Conservation (phyloP, 2,329 filamentous ascomycete genomes). For the Dryadomyces quercus-mongolicae region DNA sequence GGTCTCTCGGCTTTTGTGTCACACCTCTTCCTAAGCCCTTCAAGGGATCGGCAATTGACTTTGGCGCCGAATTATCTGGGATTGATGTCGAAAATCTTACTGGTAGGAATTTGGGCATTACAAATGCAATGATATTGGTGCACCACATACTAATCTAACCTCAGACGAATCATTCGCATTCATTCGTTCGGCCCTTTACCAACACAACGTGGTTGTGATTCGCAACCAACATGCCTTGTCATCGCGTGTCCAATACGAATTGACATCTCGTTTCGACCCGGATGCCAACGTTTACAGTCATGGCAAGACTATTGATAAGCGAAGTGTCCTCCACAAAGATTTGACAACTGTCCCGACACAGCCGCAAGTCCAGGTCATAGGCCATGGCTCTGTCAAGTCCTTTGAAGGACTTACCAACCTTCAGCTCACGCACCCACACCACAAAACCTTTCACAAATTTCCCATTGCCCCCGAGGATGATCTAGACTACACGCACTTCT, state of each 20-base stretch:
- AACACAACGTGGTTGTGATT: conserved; percentile 56
- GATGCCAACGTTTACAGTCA: conserved; percentile 54
- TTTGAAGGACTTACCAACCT: conserved; percentile 62
- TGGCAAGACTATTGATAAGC: conserved; percentile 58
- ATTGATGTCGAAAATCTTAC: conserved; percentile 40
- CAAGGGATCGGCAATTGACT: conserved; percentile 27
- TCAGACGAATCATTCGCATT: conserved; percentile 52
- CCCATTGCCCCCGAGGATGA: conserved; percentile 29
- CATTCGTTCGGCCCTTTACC: conserved; percentile 54
- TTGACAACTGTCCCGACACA: conserved; percentile 72
- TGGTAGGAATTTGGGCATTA: too few relatives aligned
- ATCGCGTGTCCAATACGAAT: conserved; percentile 57
- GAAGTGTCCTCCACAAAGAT: conserved; percentile 61
- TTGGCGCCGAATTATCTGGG: conserved; percentile 47
- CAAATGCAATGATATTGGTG: too few relatives aligned
- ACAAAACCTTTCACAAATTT: conserved; percentile 20
- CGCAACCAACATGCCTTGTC: conserved; percentile 52
- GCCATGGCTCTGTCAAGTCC: conserved; percentile 54
- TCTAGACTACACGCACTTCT: conserved; percentile 42
- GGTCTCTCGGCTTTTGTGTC: conserved; percentile 5
- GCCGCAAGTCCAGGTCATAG: conserved; percentile 68
- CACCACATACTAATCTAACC: too few relatives aligned
- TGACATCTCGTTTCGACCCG: conserved; percentile 65
- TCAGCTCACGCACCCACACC: conserved; percentile 60
- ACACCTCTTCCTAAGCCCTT: conserved; percentile 6